These are phyloP conservation scores for Cetradonia linearis DNA, from an alignment of 495 filamentous ascomycete species.

Conservation along the genomic window DNA sequence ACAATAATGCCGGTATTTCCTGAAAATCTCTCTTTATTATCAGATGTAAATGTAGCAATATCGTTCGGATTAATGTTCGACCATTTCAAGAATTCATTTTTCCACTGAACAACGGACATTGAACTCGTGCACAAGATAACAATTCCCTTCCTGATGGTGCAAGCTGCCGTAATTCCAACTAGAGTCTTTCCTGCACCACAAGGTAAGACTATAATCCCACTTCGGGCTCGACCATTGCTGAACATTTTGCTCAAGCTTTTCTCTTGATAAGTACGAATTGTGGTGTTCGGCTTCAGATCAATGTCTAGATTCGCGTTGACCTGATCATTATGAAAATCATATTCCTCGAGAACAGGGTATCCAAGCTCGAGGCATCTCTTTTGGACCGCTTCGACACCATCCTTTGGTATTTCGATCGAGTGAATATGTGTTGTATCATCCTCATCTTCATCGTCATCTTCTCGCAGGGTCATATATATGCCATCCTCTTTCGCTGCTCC, in stretches of 20 bases:
- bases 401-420: slow-evolving; percentile 80
- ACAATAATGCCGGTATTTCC: slow-evolving; percentile 91
- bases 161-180: slow-evolving; percentile 92
- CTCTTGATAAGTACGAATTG: slow-evolving; percentile 85
- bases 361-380: slow-evolving; percentile 80
- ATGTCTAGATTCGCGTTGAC: slow-evolving; percentile 86
- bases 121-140: slow-evolving; percentile 93
- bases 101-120: slow-evolving; percentile 97
- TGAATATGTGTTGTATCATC: slow-evolving; percentile 84
- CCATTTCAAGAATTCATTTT: slow-evolving; percentile 93
- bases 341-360: slow-evolving; percentile 86
- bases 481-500: slow-evolving; percentile 40
- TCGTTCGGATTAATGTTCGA: slow-evolving; percentile 92
- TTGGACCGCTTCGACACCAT: slow-evolving; percentile 72
- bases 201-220: slow-evolving; percentile 93
- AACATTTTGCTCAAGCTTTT: slow-evolving; percentile 99
- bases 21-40: slow-evolving; percentile 82
- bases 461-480: slow-evolving; percentile 50
- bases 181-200: slow-evolving; percentile 97
- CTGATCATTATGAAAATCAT: slow-evolving; percentile 93
- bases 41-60: slow-evolving; percentile 89
- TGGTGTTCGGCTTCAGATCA: slow-evolving; percentile 71
- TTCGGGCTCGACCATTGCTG: slow-evolving; percentile 90
- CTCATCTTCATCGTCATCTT: slow-evolving; percentile 77
- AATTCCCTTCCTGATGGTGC: slow-evolving; percentile 91